These are phyloP conservation scores for Pyronema omphalodes DNA, from an alignment of 495 filamentous ascomycete genomes.

Conservation along the genomic window DNA sequence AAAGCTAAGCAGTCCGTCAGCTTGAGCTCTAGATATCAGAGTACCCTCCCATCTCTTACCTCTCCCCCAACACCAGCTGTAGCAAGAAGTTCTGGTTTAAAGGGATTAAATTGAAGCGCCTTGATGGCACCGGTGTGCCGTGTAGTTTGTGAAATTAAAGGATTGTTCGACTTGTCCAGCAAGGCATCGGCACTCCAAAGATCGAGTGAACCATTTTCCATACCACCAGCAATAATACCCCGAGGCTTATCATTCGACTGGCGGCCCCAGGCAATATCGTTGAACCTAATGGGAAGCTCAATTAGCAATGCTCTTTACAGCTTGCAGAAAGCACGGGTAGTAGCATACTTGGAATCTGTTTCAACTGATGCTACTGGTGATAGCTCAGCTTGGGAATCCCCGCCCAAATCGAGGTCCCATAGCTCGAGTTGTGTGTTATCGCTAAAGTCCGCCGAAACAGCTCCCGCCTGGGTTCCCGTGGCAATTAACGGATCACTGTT, in stretches of 20 bases:
- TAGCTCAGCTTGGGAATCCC: slow-evolving; percentile 55
- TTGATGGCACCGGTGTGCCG: slow-evolving; percentile 91
- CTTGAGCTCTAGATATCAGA: background rate
- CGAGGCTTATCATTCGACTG: slow-evolving; percentile 53
- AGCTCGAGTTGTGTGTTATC: slow-evolving; percentile 92
- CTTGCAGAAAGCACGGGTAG: background rate
- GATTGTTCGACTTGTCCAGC: slow-evolving; percentile 35
- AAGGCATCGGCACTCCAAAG: slow-evolving; percentile 67
- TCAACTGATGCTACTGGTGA: slow-evolving; percentile 66
- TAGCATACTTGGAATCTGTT: slow-evolving; percentile 68
- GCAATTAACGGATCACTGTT: slow-evolving; percentile 62
- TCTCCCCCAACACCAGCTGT: slow-evolving; percentile 90
- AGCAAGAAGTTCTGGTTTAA: slow-evolving; percentile 74
- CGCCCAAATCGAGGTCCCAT: slow-evolving; percentile 74
- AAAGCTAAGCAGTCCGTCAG: slow-evolving; percentile 56
- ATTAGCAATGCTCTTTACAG: background rate
- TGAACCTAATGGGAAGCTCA: slow-evolving; percentile 45
- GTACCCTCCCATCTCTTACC: slow-evolving; percentile 20
- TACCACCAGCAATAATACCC: slow-evolving; percentile 82
- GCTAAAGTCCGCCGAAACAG: slow-evolving; percentile 92
- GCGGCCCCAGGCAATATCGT: slow-evolving; percentile 87
- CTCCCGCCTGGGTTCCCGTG: slow-evolving; percentile 88
- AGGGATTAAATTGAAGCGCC: slow-evolving; percentile 93
- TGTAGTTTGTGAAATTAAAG: slow-evolving; percentile 67
- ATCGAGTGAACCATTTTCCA: slow-evolving; percentile 92